Conservation (phyloP, 352 stramenopile species). For the Globisporangium nagaii region DNA sequence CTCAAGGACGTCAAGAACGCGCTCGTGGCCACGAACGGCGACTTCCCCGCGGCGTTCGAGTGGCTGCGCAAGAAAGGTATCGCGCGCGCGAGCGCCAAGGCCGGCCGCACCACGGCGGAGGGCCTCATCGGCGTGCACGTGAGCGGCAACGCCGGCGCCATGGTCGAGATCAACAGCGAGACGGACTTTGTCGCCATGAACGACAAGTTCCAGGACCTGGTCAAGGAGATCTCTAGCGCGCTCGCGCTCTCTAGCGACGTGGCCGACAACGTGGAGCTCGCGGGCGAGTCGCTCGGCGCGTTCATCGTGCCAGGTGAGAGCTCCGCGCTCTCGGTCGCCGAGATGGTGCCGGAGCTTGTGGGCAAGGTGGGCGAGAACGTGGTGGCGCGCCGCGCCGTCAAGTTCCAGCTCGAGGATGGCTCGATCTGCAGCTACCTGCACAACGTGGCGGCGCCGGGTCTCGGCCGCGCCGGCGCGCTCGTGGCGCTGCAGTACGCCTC, state of each 20-base stretch:
- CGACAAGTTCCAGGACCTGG: slow-evolving; percentile 85
- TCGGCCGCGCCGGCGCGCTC: slow-evolving; percentile 83
- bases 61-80: slow-evolving; percentile 89
- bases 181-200: slow-evolving; percentile 95
- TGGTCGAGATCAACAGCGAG: slow-evolving; percentile 94
- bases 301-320: slow-evolving; percentile 45
- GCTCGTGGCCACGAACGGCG: slow-evolving; percentile 65
- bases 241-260: slow-evolving; percentile 22
- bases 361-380: slow-evolving; percentile 88
- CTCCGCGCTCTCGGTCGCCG: slow-evolving; percentile 31
- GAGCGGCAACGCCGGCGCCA: slow-evolving; percentile 67
- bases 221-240: slow-evolving; percentile 41
- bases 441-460: slow-evolving; percentile 57
- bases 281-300: slow-evolving; percentile 31
- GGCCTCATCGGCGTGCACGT: slow-evolving; percentile 73
- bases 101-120: slow-evolving; percentile 66
- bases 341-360: slow-evolving; percentile 74
- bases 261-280: slow-evolving; percentile 18
- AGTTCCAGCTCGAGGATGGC: slow-evolving; percentile 58
- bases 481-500: slow-evolving; percentile 84
- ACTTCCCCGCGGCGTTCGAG: slow-evolving; percentile 82
- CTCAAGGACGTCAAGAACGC: slow-evolving; percentile 90
- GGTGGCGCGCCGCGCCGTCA: slow-evolving; percentile 63
- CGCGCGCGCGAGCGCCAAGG: slow-evolving; percentile 73
- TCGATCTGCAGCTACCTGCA: slow-evolving; percentile 86